These are phyloP conservation scores for Entomortierella beljakovae DNA, from an alignment of 192 early-diverging fungal genomes.

Conservation along the genomic window DNA sequence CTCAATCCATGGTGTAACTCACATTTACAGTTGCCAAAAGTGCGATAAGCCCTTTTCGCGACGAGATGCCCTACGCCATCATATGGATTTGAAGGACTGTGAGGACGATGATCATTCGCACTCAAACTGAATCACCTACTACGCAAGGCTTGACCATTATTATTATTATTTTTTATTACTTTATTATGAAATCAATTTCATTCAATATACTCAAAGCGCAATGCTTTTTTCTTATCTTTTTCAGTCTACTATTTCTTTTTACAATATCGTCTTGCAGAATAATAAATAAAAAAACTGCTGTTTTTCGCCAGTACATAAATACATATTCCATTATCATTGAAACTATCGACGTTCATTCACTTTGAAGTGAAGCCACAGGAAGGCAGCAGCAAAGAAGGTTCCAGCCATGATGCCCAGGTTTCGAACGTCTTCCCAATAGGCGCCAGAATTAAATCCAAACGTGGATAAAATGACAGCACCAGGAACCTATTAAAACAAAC, in stretches of 20 bases:
- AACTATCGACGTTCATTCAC: conserved; percentile 84
- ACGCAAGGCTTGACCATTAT: conserved; percentile 13
- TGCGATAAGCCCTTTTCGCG: conserved; percentile 67
- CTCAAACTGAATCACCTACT: neutral
- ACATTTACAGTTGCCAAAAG: conserved; percentile 61
- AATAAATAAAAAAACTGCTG: conserved; percentile 1
- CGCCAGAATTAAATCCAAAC: conserved; percentile 87
- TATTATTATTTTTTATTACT: neutral
- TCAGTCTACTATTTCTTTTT: neutral
- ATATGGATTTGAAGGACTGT: conserved; percentile 32
- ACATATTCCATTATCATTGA: neutral
- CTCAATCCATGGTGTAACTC: conserved; percentile 61
- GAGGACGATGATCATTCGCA: conserved; percentile 19
- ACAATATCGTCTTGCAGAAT: neutral
- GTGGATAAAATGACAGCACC: conserved; percentile 87
- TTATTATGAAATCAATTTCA: neutral
- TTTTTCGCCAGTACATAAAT: neutral
- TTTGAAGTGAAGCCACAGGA: conserved; percentile 81
- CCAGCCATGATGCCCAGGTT: conserved; percentile 69
- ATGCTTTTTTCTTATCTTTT: neutral
- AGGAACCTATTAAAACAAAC: conserved; percentile 67
- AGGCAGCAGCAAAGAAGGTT: conserved; percentile 72
- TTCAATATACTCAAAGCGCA: neutral
- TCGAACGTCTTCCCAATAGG: conserved; percentile 85
- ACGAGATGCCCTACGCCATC: conserved; percentile 60